phyloP scores from a whole-genome alignment of 352 stramenopile species.

The Pythium myriotylum region DNA sequence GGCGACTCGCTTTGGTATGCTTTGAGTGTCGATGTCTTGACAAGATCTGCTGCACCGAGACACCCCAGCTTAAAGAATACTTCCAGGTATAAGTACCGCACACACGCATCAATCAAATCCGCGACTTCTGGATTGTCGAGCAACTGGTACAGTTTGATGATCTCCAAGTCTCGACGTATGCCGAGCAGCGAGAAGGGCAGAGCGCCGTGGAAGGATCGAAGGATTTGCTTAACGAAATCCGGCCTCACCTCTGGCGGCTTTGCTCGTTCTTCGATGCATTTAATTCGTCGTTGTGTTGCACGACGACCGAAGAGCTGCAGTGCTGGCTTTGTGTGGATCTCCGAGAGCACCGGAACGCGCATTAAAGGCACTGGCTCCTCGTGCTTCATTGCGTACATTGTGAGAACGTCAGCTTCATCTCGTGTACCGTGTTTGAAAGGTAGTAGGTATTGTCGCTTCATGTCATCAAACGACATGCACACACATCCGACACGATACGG shows the following conservation, averaged over 20 bases:
- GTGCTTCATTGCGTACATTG: constrained; percentile 47
- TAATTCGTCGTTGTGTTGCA: constrained; percentile 42
- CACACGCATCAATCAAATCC: constrained; percentile 40
- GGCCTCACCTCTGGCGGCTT: constrained; percentile 30
- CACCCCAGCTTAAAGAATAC: constrained; percentile 44
- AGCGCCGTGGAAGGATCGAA: constrained; percentile 44
- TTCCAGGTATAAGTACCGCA: constrained; percentile 46
- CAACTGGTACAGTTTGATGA: constrained; percentile 31
- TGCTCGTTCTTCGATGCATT: constrained; percentile 48
- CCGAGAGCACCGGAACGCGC: constrained; percentile 30
- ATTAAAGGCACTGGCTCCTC: constrained; percentile 30
- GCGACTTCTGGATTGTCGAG: constrained; percentile 33
- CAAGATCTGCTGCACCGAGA: constrained; percentile 21
- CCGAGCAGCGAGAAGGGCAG: constrained; percentile 52
- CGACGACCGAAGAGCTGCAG: constrained; percentile 38
- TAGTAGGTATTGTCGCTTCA: constrained; percentile 69
- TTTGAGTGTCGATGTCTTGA: constrained; percentile 22
- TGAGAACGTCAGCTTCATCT: constrained; percentile 46
- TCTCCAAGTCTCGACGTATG: constrained; percentile 35
- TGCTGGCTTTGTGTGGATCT: constrained; percentile 16
- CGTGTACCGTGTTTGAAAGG: constrained; percentile 57
- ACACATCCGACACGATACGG: constrained; percentile 52
- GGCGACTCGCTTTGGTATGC: constrained; percentile 24
- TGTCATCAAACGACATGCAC: constrained; percentile 69
- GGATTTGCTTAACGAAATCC: constrained; percentile 45